phyloP scores from a whole-genome alignment of 2,329 filamentous ascomycete species.

The Fusarium kyushuense region DNA sequence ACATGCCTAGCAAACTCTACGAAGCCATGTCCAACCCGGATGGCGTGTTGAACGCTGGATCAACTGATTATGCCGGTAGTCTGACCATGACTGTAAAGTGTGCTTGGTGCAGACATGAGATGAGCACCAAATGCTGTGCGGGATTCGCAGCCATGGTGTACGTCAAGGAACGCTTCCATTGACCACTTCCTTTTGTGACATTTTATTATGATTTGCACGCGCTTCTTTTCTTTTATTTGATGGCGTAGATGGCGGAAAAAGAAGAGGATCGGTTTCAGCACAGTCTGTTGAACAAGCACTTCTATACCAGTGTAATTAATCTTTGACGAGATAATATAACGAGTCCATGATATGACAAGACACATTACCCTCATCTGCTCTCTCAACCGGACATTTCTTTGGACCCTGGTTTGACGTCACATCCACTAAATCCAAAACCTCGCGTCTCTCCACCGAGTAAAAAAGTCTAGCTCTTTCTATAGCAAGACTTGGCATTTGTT shows the following conservation, averaged over 20 bases:
- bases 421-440: background rate
- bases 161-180: slow-evolving; percentile 72
- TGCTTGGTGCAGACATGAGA: slow-evolving; percentile 78
- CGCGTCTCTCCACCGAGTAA: slow-evolving; percentile 4
- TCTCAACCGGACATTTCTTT: background rate
- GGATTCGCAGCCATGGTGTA: slow-evolving; percentile 76
- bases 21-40: slow-evolving; percentile 73
- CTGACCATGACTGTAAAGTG: slow-evolving; percentile 74
- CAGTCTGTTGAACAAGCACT: slow-evolving; percentile 15
- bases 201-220: slow-evolving; percentile 24
- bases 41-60: slow-evolving; percentile 61
- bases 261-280: slow-evolving; percentile 11
- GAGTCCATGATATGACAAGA: slow-evolving; percentile 43
- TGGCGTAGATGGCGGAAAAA: slow-evolving; percentile 19
- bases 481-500: slow-evolving; percentile 19
- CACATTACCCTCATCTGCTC: background rate
- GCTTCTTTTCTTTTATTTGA: slow-evolving; percentile 21
- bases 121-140: slow-evolving; percentile 76
- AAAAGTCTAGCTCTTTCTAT: slow-evolving; percentile 7
- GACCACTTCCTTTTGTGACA: slow-evolving; percentile 9
- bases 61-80: slow-evolving; percentile 65
- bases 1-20: slow-evolving; percentile 73
- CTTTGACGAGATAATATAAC: slow-evolving; percentile 37
- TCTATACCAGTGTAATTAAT: slow-evolving; percentile 36
- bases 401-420: slow-evolving; percentile 43